Percentiles rank a stretch among this genome's conserved stretches.
Evolutionary conservation across 495 filamentous ascomycete genomes (phyloP).

Genomic region (Aspergillus steynii): DNA sequence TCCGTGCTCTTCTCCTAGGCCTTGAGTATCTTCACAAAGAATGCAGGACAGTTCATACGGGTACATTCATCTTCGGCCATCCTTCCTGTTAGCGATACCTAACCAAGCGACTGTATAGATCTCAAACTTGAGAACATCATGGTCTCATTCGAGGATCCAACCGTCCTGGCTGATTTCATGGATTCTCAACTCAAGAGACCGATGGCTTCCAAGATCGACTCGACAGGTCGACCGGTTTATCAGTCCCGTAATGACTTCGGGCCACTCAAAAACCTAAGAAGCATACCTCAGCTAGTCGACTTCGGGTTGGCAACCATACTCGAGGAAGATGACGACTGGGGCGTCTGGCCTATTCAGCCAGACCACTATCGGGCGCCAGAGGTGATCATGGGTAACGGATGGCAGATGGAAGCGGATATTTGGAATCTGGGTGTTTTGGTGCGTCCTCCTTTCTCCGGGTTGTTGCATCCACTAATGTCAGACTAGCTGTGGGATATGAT

Average conservation of each 20-base stretch:
- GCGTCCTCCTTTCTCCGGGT: slow-evolving; percentile 25
- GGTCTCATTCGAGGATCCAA: slow-evolving; percentile 44
- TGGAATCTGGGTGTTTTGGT: slow-evolving; percentile 54
- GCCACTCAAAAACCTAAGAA: slow-evolving; percentile 33
- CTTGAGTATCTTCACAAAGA: slow-evolving; percentile 48
- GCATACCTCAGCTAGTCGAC: slow-evolving; percentile 73
- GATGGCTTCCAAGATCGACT: slow-evolving; percentile 42
- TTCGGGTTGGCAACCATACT: slow-evolving; percentile 80
- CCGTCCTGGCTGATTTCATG: slow-evolving; percentile 42
- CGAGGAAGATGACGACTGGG: slow-evolving; percentile 35
- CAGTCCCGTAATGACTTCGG: slow-evolving; percentile 44
- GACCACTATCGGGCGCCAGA: slow-evolving; percentile 49
- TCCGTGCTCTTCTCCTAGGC: slow-evolving; percentile 40
- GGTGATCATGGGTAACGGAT: slow-evolving; percentile 45
- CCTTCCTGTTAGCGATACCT: slow-evolving; percentile 23
- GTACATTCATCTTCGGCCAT: slow-evolving; percentile 27
- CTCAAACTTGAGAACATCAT: slow-evolving; percentile 51
- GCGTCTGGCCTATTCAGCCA: slow-evolving; percentile 46
- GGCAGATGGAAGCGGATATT: slow-evolving; percentile 44
- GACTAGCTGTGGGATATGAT: slow-evolving; percentile 52
- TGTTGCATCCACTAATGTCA: slow-evolving; percentile 27
- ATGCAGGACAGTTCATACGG: slow-evolving; percentile 39
- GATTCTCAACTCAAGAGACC: slow-evolving; percentile 35
- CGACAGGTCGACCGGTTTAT: slow-evolving; percentile 36
- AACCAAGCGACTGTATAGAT: slow-evolving; percentile 34